Evolutionary conservation across 352 stramenopile species (phyloP), one percentile per base, ranked within the genome.

Genomic region (Phytophthora macrochlamydospora): DNA sequence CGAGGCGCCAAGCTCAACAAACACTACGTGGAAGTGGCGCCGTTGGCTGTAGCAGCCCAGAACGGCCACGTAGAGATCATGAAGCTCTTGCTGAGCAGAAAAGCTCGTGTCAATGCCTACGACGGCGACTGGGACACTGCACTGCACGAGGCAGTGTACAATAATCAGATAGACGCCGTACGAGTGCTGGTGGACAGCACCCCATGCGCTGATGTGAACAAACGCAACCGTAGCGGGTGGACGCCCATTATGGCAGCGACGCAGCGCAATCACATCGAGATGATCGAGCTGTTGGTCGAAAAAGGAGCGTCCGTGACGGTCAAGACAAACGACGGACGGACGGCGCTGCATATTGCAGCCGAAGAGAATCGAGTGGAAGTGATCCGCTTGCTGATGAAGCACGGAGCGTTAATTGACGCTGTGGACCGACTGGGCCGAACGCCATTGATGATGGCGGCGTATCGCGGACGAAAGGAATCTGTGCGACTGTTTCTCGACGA

Each of bases 381-480:
- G 24, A 37, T 56, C 18, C 33, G 44, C 1, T 43, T 42, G 35
- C 33, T 62, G 9, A 35, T 62, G 30, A 37, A 8, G 2, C 7
- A 37, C n/a, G 44, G 45, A 18, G 44, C 33, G 4, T 3, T 42
- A 18, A 14, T 56, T 24, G 45, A 62, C 30, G 56, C 56, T 1
- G 24, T 50, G 9, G 33, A 40, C 31, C 33, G 12, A 12, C 48
- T 32, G 49, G 35, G 35, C 45, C 46, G 35, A 4, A 62, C 56
- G 5, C 56, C 56, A 2, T 32, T 62, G 56, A 62, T 62, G 45
- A 49, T 62, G 32, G 42, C 54, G 9, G 42, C 42, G 18, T 50
- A 55, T 29, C 44, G 33, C 11, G 56, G 56, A 49, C 45, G 56
- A 11, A 18, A 38, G 30, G 44, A 53, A 14, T 9, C 45, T 4